Conservation (phyloP, 306 rosid genomes). For the Dalbergia cochinchinensis region DNA sequence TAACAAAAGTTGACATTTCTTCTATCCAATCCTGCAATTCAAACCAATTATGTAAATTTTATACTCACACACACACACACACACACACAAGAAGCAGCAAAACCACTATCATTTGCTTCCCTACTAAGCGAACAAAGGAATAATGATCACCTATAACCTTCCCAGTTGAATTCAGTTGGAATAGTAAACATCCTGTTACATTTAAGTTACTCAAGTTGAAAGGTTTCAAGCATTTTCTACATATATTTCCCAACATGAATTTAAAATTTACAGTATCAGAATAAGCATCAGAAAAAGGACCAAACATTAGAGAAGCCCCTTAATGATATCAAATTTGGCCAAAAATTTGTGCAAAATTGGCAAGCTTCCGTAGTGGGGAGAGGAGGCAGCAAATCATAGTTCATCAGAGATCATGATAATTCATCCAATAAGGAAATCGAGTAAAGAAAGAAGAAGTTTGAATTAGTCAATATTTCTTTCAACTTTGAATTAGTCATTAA, state of each 20-base stretch:
- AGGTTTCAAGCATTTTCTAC: not conserved
- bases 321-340: constrained; percentile 12
- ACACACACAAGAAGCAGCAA: constrained; percentile 15
- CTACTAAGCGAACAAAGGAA: not conserved
- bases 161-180: constrained; percentile 1
- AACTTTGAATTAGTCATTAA: constrained; percentile 14
- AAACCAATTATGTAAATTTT: constrained; percentile 42
- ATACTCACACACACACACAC: too few species aligned
- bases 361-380: not conserved
- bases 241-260: constrained; percentile 1
- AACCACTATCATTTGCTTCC: constrained; percentile 17
- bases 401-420: constrained; percentile 13
- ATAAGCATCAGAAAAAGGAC: not conserved
- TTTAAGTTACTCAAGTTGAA: constrained; percentile 2
- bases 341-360: not conserved
- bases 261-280: not conserved
- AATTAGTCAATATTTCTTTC: constrained; percentile 11
- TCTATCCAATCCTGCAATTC: constrained; percentile 93
- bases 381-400: constrained; percentile 1
- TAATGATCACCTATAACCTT: not conserved
- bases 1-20: constrained; percentile 93
- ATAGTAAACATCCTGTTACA: not conserved
- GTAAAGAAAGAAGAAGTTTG: constrained; percentile 23
- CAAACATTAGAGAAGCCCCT: not conserved
- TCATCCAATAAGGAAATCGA: constrained; percentile 13